Evolutionary conservation across 257 asterid genomes (phyloP).

Genomic region (Lavandula angustifolia): DNA sequence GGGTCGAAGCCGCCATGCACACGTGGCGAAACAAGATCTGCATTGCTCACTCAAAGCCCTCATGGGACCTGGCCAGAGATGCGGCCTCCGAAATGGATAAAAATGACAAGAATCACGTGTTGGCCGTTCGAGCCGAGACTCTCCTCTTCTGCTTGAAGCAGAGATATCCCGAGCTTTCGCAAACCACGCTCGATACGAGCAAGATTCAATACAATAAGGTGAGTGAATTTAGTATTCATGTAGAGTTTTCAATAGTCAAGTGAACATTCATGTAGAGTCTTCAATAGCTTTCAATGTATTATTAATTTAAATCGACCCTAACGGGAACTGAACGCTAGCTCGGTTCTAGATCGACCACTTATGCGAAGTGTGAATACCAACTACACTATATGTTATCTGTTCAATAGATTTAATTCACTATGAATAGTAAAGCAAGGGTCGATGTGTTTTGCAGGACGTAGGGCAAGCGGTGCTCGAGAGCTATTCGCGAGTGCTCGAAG

Average conservation of each 20-base stretch:
- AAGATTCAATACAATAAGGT: conserved; percentile 86
- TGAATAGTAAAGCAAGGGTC: not conserved
- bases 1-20: conserved; percentile 80
- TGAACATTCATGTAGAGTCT: too few relatives aligned
- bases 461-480: conserved; percentile 89
- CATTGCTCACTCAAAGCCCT: conserved; percentile 64
- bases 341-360: too few relatives aligned
- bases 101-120: conserved; percentile 62
- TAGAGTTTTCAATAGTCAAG: too few relatives aligned
- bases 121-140: conserved; percentile 76
- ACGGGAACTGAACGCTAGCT: too few relatives aligned
- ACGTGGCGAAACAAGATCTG: conserved; percentile 80
- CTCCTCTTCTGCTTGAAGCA: conserved; percentile 76
- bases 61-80: conserved; percentile 85
- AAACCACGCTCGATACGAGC: conserved; percentile 80
- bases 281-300: too few relatives aligned
- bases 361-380: too few relatives aligned
- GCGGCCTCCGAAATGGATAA: conserved; percentile 68
- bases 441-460: conserved; percentile 63
- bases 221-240: too few relatives aligned
- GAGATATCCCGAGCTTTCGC: conserved; percentile 82
- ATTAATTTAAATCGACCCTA: too few relatives aligned
- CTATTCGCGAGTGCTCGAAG: conserved; percentile 87
- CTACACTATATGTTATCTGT: too few relatives aligned
- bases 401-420: too few relatives aligned